phyloP scores from a whole-genome alignment of 208 protist species.

The Trypanosoma mega region DNA sequence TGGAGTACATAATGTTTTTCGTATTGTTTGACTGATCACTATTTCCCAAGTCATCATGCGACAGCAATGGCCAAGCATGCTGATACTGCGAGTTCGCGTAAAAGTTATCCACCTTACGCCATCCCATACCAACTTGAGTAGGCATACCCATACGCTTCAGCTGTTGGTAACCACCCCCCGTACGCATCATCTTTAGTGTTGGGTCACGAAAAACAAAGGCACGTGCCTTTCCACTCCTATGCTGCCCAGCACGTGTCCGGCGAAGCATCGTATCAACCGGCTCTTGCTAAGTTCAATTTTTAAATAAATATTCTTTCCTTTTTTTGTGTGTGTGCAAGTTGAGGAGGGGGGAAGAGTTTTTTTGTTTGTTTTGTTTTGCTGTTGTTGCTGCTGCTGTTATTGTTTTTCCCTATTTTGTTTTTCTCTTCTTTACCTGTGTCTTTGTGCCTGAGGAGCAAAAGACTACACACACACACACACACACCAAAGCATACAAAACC shows the following conservation, averaged over 20 bases:
- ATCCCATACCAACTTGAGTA: constrained; percentile 48
- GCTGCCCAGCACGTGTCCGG: constrained; percentile 36
- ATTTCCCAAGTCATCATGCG: constrained; percentile 88
- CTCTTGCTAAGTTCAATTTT: too few species aligned
- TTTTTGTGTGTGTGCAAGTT: too few species aligned
- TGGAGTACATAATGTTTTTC: constrained; percentile 86
- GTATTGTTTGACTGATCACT: constrained; percentile 90
- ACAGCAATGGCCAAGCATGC: constrained; percentile 87
- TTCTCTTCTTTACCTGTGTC: too few species aligned
- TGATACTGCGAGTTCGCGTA: constrained; percentile 86
- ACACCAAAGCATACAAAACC: too few species aligned
- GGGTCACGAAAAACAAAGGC: constrained; percentile 84
- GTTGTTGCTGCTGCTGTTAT: too few species aligned
- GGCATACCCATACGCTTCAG: constrained; percentile 83
- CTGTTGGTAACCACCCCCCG: constrained; percentile 62
- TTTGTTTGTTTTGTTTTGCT: too few species aligned
- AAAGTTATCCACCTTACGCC: constrained; percentile 70
- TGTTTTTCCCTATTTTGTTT: too few species aligned
- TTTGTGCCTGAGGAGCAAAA: too few species aligned
- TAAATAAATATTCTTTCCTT: too few species aligned
- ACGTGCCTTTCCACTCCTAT: constrained; percentile 77
- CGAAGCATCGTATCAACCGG: constrained; percentile 83
- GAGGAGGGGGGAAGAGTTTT: too few species aligned
- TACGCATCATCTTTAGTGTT: constrained; percentile 63
- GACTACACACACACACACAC: too few species aligned